Evolutionary conservation across 148 eudicot genomes (phyloP), one percentile per base, ranked within the genome.

Genomic region (Vaccinium corymbosum): DNA sequence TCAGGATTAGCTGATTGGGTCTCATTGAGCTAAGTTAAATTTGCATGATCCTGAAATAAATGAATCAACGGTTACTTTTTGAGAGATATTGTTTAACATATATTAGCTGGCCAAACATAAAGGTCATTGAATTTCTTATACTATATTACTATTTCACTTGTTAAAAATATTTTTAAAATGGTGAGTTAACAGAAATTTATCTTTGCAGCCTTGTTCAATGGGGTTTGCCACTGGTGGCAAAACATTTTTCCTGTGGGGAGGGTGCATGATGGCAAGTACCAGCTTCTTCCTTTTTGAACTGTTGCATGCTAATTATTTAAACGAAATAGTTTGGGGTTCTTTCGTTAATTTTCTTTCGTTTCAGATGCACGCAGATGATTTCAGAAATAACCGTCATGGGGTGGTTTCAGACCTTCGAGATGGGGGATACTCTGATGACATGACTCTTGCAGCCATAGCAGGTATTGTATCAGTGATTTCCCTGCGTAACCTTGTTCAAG

Each of bases 361-460:
- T 68, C 92, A 96, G 98, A 96, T 96, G 98, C 99, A 97, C 89
- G 97, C 99, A 85, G 93, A 94, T 89, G 99, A 97, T 86, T 97
- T 97, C 81, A 92, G 99, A 87, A 91, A 83, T 81, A 94, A 97
- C 85, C 91, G 87, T 79, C 93, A 90, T 88, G 95, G 92, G 49
- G 91, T 97, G 61, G 95, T 97, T 87, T 91, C 98, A n/a, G 92
- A 88, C 84, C 98, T 97, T 87, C 92, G 90, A 59, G 97, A 94
- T 89, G 99, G 99, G 76, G 99, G 99, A 85, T 97, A 97, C 85
- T 97, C 99, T 80, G 99, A 97, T 88, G 99, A 94, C 89, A 97
- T 97, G 99, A 97, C 99, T 86, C 99, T 97, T 89, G 99, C 99
- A 53, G 99, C 99, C 87, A 94, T 96, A 84, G 87, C 98, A 61